A percentile compares a stretch with the other conserved stretches of the same genome.
Evolutionary conservation across 2,329 filamentous ascomycete genomes (phyloP).

Genomic region (Penicillium hesseltinei): DNA sequence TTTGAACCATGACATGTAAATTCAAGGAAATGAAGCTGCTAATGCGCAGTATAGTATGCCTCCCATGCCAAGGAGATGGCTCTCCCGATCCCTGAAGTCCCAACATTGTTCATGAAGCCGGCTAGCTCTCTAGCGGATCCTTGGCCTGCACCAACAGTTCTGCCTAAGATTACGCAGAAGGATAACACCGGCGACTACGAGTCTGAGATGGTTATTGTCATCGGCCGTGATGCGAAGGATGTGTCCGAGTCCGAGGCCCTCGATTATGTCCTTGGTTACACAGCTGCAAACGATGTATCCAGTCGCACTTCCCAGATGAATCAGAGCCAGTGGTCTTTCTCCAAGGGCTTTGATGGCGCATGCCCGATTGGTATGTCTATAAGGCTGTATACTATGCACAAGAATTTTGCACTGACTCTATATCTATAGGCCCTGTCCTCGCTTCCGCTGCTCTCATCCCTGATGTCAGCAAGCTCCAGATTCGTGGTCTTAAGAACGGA

Average conservation of each 20-base stretch:
- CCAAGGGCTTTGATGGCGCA: slow-evolving; percentile 58
- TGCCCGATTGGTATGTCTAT: slow-evolving; percentile 49
- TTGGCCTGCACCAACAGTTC: slow-evolving; percentile 50
- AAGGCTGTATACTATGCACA: background rate
- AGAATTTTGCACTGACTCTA: background rate
- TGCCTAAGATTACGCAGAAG: slow-evolving; percentile 54
- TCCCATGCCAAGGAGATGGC: slow-evolving; percentile 54
- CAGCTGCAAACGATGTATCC: slow-evolving; percentile 62
- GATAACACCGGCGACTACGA: slow-evolving; percentile 60
- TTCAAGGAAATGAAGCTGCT: background rate
- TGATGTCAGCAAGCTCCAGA: slow-evolving; percentile 34
- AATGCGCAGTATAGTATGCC: slow-evolving; percentile 40
- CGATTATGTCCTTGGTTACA: slow-evolving; percentile 63
- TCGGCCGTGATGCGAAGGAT: slow-evolving; percentile 54
- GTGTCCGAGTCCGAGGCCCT: slow-evolving; percentile 57
- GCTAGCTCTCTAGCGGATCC: slow-evolving; percentile 55
- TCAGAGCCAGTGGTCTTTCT: slow-evolving; percentile 58
- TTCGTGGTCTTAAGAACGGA: slow-evolving; percentile 48
- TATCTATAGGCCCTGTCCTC: slow-evolving; percentile 47
- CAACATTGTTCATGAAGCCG: slow-evolving; percentile 61
- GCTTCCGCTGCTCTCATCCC: slow-evolving; percentile 42
- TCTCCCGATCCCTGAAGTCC: slow-evolving; percentile 53
- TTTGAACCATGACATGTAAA: background rate
- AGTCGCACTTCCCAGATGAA: slow-evolving; percentile 57
- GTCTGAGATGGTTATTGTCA: slow-evolving; percentile 58